A percentile compares a stretch with the other conserved stretches of the same genome.
Conservation (phyloP, 257 asterid genomes). For the Salvia splendens region DNA sequence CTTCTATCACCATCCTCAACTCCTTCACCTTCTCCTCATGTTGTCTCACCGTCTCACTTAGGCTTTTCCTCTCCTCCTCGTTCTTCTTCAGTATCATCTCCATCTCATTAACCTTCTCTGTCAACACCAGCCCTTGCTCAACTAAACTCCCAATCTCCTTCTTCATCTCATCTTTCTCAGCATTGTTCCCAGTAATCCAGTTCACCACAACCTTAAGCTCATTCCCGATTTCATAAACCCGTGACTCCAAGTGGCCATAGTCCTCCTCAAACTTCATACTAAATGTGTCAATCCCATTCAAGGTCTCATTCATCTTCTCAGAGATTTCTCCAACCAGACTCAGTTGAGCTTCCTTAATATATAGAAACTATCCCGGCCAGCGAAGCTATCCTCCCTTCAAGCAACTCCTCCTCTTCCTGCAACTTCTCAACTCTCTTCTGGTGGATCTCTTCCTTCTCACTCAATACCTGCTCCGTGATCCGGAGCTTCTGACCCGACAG, state of each 20-base stretch:
- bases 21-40: constrained; percentile 48
- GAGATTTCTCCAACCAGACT: constrained; percentile 46
- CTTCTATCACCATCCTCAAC: constrained; percentile 42
- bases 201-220: constrained; percentile 61
- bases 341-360: constrained; percentile 54
- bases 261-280: constrained; percentile 81
- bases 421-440: constrained; percentile 60
- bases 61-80: constrained; percentile 45
- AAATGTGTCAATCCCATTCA: constrained; percentile 57
- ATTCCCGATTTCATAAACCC: constrained; percentile 61
- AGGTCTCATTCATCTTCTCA: constrained; percentile 48
- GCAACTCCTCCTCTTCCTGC: constrained; percentile 41
- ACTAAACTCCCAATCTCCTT: constrained; percentile 43
- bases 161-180: constrained; percentile 50
- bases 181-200: constrained; percentile 54
- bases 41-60: constrained; percentile 37
- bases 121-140: constrained; percentile 37
- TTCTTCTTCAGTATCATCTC: constrained; percentile 42
- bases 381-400: constrained; percentile 47
- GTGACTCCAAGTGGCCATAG: constrained; percentile 76
- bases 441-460: constrained; percentile 65
- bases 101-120: constrained; percentile 37
- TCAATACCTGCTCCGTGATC: constrained; percentile 66
- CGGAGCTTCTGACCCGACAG: constrained; percentile 74
- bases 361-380: constrained; percentile 41